phyloP scores from a whole-genome alignment of 2,329 filamentous ascomycete species.

The Teratosphaeria pseudoeucalypti region DNA sequence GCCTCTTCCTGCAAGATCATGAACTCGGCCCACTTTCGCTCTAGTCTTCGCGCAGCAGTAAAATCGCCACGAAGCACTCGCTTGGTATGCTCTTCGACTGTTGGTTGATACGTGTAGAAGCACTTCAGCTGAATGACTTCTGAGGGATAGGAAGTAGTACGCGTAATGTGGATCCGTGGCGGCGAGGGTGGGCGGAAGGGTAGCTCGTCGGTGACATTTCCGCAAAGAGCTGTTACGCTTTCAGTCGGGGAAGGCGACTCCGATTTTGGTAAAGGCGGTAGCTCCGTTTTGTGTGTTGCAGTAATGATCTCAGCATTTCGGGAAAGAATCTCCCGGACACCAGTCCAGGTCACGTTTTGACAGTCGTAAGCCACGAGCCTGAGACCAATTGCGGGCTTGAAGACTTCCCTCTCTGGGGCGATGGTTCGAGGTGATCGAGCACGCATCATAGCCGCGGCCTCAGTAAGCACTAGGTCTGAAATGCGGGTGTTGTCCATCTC shows the following conservation, averaged over 20 bases:
- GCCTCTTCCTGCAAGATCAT: slow-evolving; percentile 89
- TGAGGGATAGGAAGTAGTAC: slow-evolving; percentile 50
- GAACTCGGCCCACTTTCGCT: slow-evolving; percentile 85
- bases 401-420: slow-evolving; percentile 21
- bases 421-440: slow-evolving; percentile 34
- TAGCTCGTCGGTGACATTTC: background rate
- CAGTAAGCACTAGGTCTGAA: slow-evolving; percentile 73
- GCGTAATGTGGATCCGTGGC: slow-evolving; percentile 20
- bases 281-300: slow-evolving; percentile 24
- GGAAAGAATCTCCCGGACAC: slow-evolving; percentile 74
- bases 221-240: slow-evolving; percentile 10
- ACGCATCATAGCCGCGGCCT: slow-evolving; percentile 72
- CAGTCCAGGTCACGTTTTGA: slow-evolving; percentile 83
- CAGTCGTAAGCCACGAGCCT: slow-evolving; percentile 83
- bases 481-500: slow-evolving; percentile 92
- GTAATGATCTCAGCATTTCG: slow-evolving; percentile 67
- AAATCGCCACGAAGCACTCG: slow-evolving; percentile 71
- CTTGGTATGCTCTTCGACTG: slow-evolving; percentile 86
- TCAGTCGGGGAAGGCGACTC: slow-evolving; percentile 7
- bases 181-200: background rate
- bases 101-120: slow-evolving; percentile 92
- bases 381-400: slow-evolving; percentile 47
- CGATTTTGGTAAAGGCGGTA: slow-evolving; percentile 13
- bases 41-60: slow-evolving; percentile 62
- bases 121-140: slow-evolving; percentile 83